phyloP scores from a whole-genome alignment of 495 filamentous ascomycete genomes.

The Talaromyces nanjingensis region DNA sequence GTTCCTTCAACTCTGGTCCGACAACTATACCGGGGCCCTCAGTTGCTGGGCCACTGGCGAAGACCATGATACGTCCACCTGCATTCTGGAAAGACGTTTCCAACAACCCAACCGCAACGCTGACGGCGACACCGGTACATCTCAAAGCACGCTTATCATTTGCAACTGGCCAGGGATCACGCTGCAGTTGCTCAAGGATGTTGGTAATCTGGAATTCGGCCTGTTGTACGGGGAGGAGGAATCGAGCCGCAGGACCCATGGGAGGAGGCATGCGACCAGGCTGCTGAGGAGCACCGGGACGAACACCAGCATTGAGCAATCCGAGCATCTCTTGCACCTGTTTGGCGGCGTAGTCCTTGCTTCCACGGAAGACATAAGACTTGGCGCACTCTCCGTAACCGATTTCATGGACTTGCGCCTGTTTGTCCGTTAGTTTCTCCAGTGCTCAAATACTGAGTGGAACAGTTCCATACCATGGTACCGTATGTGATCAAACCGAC shows the following conservation, averaged over 20 bases:
- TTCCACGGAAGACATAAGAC: constrained; percentile 98
- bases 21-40: constrained; percentile 97
- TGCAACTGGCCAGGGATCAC: constrained; percentile 95
- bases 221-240: constrained; percentile 90
- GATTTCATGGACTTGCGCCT: constrained; percentile 96
- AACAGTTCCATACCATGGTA: constrained; percentile 66
- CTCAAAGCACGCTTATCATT: constrained; percentile 88
- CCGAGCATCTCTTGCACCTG: constrained; percentile 99
- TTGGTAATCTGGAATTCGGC: constrained; percentile 98
- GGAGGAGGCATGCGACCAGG: constrained; percentile 66
- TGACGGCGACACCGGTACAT: constrained; percentile 93
- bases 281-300: constrained; percentile 75
- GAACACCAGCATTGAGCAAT: constrained; percentile 56
- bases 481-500: constrained; percentile 95
- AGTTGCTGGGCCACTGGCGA: constrained; percentile 89
- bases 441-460: not conserved
- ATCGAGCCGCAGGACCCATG: constrained; percentile 77
- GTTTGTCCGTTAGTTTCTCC: constrained; percentile 24
- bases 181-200: constrained; percentile 91
- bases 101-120: constrained; percentile 86
- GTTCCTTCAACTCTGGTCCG: constrained; percentile 92
- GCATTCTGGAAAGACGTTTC: constrained; percentile 95
- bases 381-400: constrained; percentile 98
- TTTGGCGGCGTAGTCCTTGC: constrained; percentile 94
- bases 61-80: constrained; percentile 94